Base-by-base conservation (phyloP, 129 eudicot species). In the Escallonia rubra region DNA sequence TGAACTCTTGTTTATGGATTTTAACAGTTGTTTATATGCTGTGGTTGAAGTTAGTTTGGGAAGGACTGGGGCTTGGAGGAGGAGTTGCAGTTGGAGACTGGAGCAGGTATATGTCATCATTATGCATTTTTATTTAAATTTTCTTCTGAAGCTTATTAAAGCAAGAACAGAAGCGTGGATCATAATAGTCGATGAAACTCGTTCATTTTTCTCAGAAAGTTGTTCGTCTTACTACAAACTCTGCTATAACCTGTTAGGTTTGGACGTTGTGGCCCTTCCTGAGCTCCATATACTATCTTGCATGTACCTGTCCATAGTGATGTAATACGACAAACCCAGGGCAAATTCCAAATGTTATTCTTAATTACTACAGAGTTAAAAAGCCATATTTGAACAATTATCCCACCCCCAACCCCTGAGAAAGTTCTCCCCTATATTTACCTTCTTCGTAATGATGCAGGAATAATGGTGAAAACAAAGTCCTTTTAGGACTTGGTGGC, bases 51-150 rank as follows among this genome's bases (percentile, higher is more conserved):
- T 80, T 93, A 69, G 83, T 93, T 66, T 93, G 98, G 98, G 87
- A 84, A 74, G 98, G 98, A 69, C 80, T 93, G 58, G 98, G 96
- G 54, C 96, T 89, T 70, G 98, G 89, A 63, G 95, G 86, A 74
- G 90, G 90, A 61, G 66, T 57, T 76, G 57, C 92, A 23, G 80
- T 86, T 61, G 98, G 96, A 76, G 76, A 80, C 55, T 93, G 98
- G 98, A 74, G 59, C 85, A 86, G 95, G 98, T 93, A 82, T 47
- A 3, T 6, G 51, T 74, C 75, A 63, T 47, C 15, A n/a, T 57
- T 39, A 3, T 49, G 16, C 47, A 48, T 23, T 45, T 59, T 61
- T 57, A 9, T 40, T 13, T 49, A 10, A 61, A 45, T 10, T 41
- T 16, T 7, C 10, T 59, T 64, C 46, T 4, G 40, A 39, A 69